Conservation (phyloP, 2,329 filamentous ascomycete species). For the Aspergillus pseudoviridinutans region DNA sequence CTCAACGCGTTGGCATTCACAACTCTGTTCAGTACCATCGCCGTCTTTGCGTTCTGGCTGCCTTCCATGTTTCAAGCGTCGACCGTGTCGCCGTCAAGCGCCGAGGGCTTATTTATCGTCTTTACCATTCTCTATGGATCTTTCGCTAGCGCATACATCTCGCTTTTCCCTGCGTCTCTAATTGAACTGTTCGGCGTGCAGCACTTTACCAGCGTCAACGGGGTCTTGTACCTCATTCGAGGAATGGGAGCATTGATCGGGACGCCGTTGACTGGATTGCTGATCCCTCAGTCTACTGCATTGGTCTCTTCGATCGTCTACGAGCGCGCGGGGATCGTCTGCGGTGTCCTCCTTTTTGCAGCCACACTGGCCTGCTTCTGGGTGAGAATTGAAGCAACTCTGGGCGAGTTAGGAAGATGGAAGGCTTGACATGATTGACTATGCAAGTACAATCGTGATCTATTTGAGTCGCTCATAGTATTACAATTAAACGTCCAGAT, state of each 20-base stretch:
- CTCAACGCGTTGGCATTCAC: constrained; percentile 36
- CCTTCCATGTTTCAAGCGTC: constrained; percentile 7
- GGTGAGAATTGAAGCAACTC: constrained; percentile 24
- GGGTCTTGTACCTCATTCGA: constrained; percentile 37
- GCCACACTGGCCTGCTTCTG: constrained; percentile 25
- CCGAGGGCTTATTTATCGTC: constrained; percentile 27
- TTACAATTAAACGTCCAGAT: too few species aligned
- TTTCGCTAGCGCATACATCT: constrained; percentile 39
- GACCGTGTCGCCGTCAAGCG: constrained; percentile 8
- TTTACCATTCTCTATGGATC: constrained; percentile 35
- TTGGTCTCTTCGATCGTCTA: constrained; percentile 18
- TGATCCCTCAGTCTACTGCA: constrained; percentile 21
- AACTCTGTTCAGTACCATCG: constrained; percentile 24
- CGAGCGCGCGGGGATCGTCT: constrained; percentile 21
- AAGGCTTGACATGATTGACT: constrained; percentile 9
- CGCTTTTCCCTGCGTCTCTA: constrained; percentile 36
- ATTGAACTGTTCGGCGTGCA: constrained; percentile 38
- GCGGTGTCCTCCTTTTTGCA: constrained; percentile 23
- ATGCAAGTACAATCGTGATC: too few species aligned
- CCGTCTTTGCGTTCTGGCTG: constrained; percentile 25
- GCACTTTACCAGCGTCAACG: constrained; percentile 36
- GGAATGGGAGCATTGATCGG: constrained; percentile 36
- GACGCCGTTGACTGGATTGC: constrained; percentile 31
- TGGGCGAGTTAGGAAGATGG: constrained; percentile 20
- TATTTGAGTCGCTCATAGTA: too few species aligned